phyloP scores from a whole-genome alignment of 805 yeast genomes.

The Vanderwaltozyma tropicalis region DNA sequence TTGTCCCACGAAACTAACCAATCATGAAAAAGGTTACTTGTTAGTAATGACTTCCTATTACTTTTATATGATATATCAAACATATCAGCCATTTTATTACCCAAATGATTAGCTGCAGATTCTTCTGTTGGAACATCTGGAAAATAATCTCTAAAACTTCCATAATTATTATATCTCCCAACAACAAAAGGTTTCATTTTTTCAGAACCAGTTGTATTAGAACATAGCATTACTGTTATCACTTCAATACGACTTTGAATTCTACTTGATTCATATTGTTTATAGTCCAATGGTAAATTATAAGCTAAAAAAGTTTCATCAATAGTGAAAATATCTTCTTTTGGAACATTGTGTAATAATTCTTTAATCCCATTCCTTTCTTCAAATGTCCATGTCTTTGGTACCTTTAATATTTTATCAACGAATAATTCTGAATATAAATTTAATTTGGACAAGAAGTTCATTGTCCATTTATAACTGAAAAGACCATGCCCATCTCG shows the following conservation, averaged over 20 bases:
- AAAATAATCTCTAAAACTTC: conserved; percentile 31
- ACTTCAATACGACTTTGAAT: conserved; percentile 32
- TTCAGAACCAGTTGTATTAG: conserved; percentile 52
- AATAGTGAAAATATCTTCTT: conserved; percentile 45
- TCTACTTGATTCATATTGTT: conserved; percentile 33
- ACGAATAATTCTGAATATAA: conserved; percentile 39
- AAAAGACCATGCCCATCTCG: conserved; percentile 57
- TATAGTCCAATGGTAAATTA: conserved; percentile 50
- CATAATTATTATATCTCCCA: conserved; percentile 44
- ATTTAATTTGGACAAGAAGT: conserved; percentile 38
- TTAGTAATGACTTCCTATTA: conserved; percentile 52
- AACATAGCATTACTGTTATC: conserved; percentile 49
- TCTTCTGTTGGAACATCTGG: conserved; percentile 7
- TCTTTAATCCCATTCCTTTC: conserved; percentile 41
- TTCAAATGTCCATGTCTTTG: conserved; percentile 53
- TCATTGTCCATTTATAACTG: conserved; percentile 49
- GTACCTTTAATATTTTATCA: conserved; percentile 33
- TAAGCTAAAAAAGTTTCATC: conserved; percentile 56
- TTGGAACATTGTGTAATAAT: conserved; percentile 36
- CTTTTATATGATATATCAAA: conserved; percentile 48
- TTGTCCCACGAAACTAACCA: conserved; percentile 53
- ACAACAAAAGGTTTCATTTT: conserved; percentile 50
- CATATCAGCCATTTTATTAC: conserved; percentile 39
- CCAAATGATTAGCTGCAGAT: conserved; percentile 8
- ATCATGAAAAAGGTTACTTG: conserved; percentile 52